Percentiles rank a stretch among this genome's conserved stretches.
phyloP scores from a whole-genome alignment of 345 rosid genomes.

The Populus alba region DNA sequence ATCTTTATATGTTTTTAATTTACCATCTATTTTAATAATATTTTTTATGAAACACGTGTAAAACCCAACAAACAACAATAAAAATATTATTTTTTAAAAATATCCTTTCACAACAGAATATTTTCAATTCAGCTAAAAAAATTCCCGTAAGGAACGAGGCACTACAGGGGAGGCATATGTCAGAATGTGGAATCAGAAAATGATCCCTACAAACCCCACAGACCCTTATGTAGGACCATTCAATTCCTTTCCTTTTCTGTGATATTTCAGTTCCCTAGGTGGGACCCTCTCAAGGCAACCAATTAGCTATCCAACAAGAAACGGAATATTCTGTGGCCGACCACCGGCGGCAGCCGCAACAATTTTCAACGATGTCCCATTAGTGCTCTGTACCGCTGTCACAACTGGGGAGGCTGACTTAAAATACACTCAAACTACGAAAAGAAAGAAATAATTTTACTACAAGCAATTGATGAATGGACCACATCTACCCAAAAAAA shows the following conservation, averaged over 20 bases:
- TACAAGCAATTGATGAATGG: neutral
- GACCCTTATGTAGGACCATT: neutral
- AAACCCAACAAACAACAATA: too few species aligned
- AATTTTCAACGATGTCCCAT: neutral
- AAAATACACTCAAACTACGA: slow-evolving; percentile 14
- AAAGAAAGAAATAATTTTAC: neutral
- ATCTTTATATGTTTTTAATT: too few species aligned
- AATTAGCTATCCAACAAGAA: neutral
- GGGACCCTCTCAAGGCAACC: neutral
- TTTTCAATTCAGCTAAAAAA: too few species aligned
- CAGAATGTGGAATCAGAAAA: slow-evolving; percentile 18
- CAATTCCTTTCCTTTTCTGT: neutral
- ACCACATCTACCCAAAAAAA: neutral
- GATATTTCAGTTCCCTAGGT: slow-evolving; percentile 6
- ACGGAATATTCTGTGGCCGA: slow-evolving; percentile 20
- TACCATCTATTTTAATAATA: too few species aligned
- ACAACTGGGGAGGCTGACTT: slow-evolving; percentile 10
- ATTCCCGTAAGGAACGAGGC: neutral
- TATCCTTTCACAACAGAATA: too few species aligned
- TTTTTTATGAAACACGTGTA: too few species aligned
- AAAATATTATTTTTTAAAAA: too few species aligned
- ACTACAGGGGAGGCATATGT: neutral
- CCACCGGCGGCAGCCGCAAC: slow-evolving; percentile 2
- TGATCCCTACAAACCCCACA: slow-evolving; percentile 29
- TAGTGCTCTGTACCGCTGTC: neutral